These are phyloP conservation scores for Trichopus zeylanicus DNA, from an alignment of 116 monocot genomes.

Conservation along the genomic window DNA sequence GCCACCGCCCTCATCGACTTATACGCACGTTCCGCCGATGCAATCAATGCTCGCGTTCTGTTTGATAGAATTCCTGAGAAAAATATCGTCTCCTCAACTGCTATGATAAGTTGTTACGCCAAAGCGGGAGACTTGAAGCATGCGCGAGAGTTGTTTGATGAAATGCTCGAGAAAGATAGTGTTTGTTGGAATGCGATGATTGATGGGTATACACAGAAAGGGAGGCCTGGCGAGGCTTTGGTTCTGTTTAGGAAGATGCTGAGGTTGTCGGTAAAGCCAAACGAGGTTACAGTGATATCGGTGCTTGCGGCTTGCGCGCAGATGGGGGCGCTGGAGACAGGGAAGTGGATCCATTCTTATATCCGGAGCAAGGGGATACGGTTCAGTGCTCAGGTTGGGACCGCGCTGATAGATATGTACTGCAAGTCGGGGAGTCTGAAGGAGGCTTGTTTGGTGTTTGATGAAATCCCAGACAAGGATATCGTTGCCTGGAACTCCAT, in stretches of 20 bases:
- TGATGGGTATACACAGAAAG: slow-evolving; percentile 78
- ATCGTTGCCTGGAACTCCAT: slow-evolving; percentile 68
- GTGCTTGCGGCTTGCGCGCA: slow-evolving; percentile 64
- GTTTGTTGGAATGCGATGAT: slow-evolving; percentile 93
- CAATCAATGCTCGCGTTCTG: slow-evolving; percentile 9
- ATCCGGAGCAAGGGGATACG: slow-evolving; percentile 23
- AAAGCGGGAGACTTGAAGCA: slow-evolving; percentile 34
- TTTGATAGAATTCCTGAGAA: slow-evolving; percentile 31
- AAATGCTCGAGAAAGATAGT: slow-evolving; percentile 22
- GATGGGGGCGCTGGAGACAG: slow-evolving; percentile 42
- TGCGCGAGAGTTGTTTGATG: slow-evolving; percentile 59
- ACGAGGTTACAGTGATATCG: slow-evolving; percentile 42
- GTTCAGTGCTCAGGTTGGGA: slow-evolving; percentile 34
- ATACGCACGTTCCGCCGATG: slow-evolving; percentile 22
- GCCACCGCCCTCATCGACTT: slow-evolving; percentile 22
- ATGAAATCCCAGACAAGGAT: slow-evolving; percentile 43
- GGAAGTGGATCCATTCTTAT: slow-evolving; percentile 79
- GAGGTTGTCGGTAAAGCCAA: slow-evolving; percentile 18
- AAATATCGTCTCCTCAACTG: slow-evolving; percentile 50
- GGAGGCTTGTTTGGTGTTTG: slow-evolving; percentile 62
- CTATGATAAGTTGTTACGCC: slow-evolving; percentile 74
- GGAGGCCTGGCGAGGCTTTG: slow-evolving; percentile 41
- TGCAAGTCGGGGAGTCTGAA: slow-evolving; percentile 78
- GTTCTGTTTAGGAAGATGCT: slow-evolving; percentile 57
- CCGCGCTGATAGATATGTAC: slow-evolving; percentile 87